Percentiles rank a stretch among this genome's conserved stretches.
phyloP scores from a whole-genome alignment of 805 yeast genomes.

The Saturnispora quitensis region DNA sequence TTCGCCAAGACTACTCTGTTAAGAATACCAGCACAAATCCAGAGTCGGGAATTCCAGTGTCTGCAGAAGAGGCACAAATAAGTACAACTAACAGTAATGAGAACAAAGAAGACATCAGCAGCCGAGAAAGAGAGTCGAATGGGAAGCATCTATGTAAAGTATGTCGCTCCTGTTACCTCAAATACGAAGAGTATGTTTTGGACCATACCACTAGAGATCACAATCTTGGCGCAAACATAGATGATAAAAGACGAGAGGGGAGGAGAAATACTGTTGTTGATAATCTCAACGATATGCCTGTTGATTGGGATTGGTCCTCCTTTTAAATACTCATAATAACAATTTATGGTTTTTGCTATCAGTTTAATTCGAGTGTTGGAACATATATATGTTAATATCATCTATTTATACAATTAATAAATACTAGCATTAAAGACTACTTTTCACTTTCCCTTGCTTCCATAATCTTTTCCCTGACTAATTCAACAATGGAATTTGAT shows the following conservation, averaged over 20 bases:
- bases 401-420: background rate
- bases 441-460: background rate
- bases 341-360: background rate
- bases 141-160: conserved; percentile 28
- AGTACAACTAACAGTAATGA: background rate
- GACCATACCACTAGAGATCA: conserved; percentile 24
- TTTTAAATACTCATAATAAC: conserved; percentile 15
- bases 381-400: background rate
- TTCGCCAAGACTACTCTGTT: background rate
- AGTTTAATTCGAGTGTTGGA: background rate
- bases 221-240: conserved; percentile 17
- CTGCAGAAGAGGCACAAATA: background rate
- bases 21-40: background rate
- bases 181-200: conserved; percentile 28
- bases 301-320: conserved; percentile 35
- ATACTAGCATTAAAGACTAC: background rate
- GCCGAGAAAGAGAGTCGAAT: conserved; percentile 6
- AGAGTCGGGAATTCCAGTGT: background rate
- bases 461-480: conserved; percentile 3
- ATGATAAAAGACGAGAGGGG: conserved; percentile 12
- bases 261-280: conserved; percentile 14
- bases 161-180: conserved; percentile 26
- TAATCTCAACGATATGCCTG: conserved; percentile 20
- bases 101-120: background rate
- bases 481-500: background rate